Conservation (phyloP, 139 green algal species). For the Ettlia oleoabundans region DNA sequence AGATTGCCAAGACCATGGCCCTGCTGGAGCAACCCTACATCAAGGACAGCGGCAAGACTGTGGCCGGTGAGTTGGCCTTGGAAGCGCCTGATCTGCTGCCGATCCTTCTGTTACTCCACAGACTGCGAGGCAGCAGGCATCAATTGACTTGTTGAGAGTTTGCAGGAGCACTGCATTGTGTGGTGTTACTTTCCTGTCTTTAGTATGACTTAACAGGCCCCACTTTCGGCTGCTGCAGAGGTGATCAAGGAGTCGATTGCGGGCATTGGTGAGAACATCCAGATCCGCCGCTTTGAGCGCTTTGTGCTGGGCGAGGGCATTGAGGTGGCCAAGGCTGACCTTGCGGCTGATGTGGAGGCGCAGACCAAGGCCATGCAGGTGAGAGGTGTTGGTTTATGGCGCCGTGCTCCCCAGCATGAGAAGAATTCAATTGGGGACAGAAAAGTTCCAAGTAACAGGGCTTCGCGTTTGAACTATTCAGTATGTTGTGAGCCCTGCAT, state of each 20-base stretch:
- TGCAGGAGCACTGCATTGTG: too few relatives aligned
- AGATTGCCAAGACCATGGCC: conserved; percentile 82
- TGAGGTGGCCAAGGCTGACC: conserved; percentile 81
- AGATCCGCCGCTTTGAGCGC: conserved; percentile 84
- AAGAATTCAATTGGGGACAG: too few relatives aligned
- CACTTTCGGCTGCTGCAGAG: conserved; percentile 45
- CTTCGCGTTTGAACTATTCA: too few relatives aligned
- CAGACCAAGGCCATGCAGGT: conserved; percentile 74
- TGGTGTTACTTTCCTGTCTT: too few relatives aligned
- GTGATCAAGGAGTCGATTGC: conserved; percentile 91
- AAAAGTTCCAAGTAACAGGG: too few relatives aligned
- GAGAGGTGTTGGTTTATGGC: neutral
- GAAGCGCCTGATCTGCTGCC: neutral
- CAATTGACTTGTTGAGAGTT: too few relatives aligned
- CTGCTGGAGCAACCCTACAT: conserved; percentile 94
- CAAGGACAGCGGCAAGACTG: conserved; percentile 84
- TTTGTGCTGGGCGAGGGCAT: conserved; percentile 91
- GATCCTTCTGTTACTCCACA: neutral
- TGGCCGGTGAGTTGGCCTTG: conserved; percentile 50
- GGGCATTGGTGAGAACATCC: conserved; percentile 91
- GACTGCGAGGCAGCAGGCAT: too few relatives aligned
- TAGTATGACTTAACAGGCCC: too few relatives aligned
- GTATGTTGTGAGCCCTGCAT: too few relatives aligned
- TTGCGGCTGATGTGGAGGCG: conserved; percentile 90
- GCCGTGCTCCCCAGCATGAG: neutral